A percentile compares a stretch with the other conserved stretches of the same genome.
Evolutionary conservation across 2,329 filamentous ascomycete genomes (phyloP).

Genomic region (Setomelanomma holmii): DNA sequence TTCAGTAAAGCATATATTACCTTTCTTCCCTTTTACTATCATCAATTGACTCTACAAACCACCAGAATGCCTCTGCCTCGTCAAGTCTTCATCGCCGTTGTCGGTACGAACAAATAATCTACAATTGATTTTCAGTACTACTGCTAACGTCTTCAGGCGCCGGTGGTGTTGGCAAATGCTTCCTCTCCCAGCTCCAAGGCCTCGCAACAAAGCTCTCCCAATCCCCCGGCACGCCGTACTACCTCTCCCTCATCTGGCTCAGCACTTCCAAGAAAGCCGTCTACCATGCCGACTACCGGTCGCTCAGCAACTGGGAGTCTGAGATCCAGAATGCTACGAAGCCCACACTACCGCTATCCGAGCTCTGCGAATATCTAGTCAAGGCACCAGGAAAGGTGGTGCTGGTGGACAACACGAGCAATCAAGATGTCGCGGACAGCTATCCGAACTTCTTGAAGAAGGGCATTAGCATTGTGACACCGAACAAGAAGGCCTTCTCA

Average conservation of each 20-base stretch:
- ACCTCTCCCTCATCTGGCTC: constrained; percentile 82
- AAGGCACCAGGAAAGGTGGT: constrained; percentile 79
- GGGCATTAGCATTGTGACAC: constrained; percentile 90
- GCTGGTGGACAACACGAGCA: constrained; percentile 95
- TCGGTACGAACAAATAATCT: constrained; percentile 45
- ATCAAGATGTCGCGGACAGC: constrained; percentile 79
- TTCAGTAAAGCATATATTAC: constrained; percentile 1
- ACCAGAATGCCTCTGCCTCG: constrained; percentile 50
- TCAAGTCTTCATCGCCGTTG: constrained; percentile 57
- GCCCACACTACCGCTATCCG: constrained; percentile 69
- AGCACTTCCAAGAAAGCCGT: constrained; percentile 85
- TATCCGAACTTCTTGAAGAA: constrained; percentile 83
- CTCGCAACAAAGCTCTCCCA: constrained; percentile 67
- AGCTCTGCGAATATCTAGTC: constrained; percentile 79
- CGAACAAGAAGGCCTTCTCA: constrained; percentile 98
- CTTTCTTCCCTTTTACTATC: constrained; percentile 6
- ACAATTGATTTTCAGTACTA: background rate
- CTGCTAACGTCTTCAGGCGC: constrained; percentile 65
- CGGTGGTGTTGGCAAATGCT: constrained; percentile 91
- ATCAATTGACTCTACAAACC: constrained; percentile 13
- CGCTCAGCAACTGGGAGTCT: constrained; percentile 66
- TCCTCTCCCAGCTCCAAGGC: constrained; percentile 79
- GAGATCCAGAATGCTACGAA: constrained; percentile 70
- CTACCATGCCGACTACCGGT: constrained; percentile 74
- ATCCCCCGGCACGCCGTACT: constrained; percentile 64